Evolutionary conservation across 2,329 filamentous ascomycete species (phyloP).

Genomic region (Hypoxylon sp.): DNA sequence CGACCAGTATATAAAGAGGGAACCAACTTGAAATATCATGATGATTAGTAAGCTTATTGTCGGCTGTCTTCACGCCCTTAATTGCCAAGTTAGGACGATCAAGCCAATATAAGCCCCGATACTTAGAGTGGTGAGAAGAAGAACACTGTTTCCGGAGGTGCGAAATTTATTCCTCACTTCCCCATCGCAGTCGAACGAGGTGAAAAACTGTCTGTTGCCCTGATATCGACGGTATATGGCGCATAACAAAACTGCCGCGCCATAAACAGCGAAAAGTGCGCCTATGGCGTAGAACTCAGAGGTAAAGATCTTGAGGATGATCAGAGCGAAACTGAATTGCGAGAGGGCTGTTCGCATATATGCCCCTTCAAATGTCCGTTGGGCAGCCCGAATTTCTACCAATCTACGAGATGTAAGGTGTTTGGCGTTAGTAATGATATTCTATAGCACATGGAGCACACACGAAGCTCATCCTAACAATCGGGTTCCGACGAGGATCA

Average conservation of each 20-base stretch:
- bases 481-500: conserved; percentile 13
- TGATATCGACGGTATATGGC: conserved; percentile 89
- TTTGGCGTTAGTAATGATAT: conserved; percentile 23
- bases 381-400: conserved; percentile 93
- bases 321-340: conserved; percentile 94
- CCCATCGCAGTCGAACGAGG: conserved; percentile 62
- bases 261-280: conserved; percentile 95
- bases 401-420: conserved; percentile 64
- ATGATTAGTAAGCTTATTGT: background rate
- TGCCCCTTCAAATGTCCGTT: conserved; percentile 96
- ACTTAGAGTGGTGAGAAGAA: conserved; percentile 70
- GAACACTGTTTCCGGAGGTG: conserved; percentile 75
- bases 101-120: conserved; percentile 71
- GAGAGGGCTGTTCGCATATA: conserved; percentile 95
- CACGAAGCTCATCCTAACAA: conserved; percentile 10
- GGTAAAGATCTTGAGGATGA: conserved; percentile 97
- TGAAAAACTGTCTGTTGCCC: conserved; percentile 95
- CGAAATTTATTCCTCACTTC: conserved; percentile 70
- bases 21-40: background rate
- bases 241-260: conserved; percentile 85
- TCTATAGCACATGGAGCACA: background rate
- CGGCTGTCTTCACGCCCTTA: conserved; percentile 52
- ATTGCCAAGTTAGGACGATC: conserved; percentile 68
- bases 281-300: conserved; percentile 96
- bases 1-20: background rate